Conservation (phyloP, 176 grass and related monocot species). For the Calamus simplicifolius region DNA sequence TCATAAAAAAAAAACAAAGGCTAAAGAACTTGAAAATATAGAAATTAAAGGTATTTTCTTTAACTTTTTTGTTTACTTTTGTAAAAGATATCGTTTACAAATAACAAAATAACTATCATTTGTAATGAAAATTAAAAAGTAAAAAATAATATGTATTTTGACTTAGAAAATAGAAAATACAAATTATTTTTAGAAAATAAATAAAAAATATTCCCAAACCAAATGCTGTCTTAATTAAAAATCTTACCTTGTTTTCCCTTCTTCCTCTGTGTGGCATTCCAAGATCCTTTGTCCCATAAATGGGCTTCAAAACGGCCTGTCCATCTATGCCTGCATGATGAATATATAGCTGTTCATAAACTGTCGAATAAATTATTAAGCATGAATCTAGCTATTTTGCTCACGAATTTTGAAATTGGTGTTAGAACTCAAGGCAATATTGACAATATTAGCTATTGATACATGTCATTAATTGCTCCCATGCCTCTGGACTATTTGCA, state of each 20-base stretch:
- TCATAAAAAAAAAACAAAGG: too few species aligned
- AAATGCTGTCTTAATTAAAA: constrained; percentile 1
- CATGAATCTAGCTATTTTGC: background rate
- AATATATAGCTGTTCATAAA: background rate
- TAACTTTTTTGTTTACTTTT: too few species aligned
- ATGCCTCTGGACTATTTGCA: too few species aligned
- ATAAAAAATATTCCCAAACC: background rate
- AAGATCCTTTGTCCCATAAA: constrained; percentile 54
- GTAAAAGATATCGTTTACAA: too few species aligned
- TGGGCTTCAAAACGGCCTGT: constrained; percentile 70
- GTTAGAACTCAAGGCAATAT: too few species aligned
- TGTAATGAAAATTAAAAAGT: too few species aligned
- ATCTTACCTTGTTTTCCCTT: constrained; percentile 60
- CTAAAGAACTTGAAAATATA: too few species aligned
- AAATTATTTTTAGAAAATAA: background rate
- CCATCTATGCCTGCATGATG: constrained; percentile 36
- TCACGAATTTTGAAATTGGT: background rate
- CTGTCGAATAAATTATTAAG: background rate
- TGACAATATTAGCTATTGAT: too few species aligned
- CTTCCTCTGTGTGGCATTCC: constrained; percentile 39
- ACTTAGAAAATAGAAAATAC: constrained; percentile 6
- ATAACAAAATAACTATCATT: too few species aligned
- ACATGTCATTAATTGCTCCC: too few species aligned
- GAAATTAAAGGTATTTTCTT: too few species aligned
- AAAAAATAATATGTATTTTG: too few species aligned